Conservation (phyloP, 208 protist species). For the Trypanosomatidae sp. region DNA sequence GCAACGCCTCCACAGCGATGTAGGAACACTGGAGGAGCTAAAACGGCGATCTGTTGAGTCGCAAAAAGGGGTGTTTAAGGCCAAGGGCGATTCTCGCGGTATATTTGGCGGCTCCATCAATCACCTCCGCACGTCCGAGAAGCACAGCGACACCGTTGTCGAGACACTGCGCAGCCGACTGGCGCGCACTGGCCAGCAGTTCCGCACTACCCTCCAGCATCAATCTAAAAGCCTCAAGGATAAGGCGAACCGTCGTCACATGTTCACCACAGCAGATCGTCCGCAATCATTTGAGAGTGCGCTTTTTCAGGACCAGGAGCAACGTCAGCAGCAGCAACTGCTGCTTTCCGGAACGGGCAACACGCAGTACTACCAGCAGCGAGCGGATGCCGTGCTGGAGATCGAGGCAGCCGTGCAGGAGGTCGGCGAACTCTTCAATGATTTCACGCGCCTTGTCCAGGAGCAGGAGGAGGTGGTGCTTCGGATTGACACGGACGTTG, state of each 20-base stretch:
- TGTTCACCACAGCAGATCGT: conserved; percentile 77
- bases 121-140: conserved; percentile 30
- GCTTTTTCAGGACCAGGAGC: conserved; percentile 88
- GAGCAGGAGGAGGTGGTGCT: conserved; percentile 92
- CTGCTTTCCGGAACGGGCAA: conserved; percentile 51
- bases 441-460: conserved; percentile 91
- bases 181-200: conserved; percentile 73
- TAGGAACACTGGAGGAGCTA: conserved; percentile 75
- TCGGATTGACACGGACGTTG: conserved; percentile 90
- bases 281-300: conserved; percentile 87
- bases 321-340: conserved; percentile 75
- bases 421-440: conserved; percentile 91
- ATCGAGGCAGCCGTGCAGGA: conserved; percentile 91
- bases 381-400: conserved; percentile 80
- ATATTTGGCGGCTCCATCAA: conserved; percentile 13
- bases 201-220: conserved; percentile 79
- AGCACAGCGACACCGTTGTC: conserved; percentile 69
- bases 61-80: conserved; percentile 31
- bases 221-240: conserved; percentile 78
- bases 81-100: conserved; percentile 4
- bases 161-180: conserved; percentile 76
- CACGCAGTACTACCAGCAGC: conserved; percentile 83
- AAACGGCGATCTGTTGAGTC: conserved; percentile 60
- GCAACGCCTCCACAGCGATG: conserved; percentile 77
- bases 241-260: conserved; percentile 71